Percentiles rank a stretch among this genome's conserved stretches.
phyloP scores from a whole-genome alignment of 2,329 filamentous ascomycete genomes.

The Trichophyton verrucosum region DNA sequence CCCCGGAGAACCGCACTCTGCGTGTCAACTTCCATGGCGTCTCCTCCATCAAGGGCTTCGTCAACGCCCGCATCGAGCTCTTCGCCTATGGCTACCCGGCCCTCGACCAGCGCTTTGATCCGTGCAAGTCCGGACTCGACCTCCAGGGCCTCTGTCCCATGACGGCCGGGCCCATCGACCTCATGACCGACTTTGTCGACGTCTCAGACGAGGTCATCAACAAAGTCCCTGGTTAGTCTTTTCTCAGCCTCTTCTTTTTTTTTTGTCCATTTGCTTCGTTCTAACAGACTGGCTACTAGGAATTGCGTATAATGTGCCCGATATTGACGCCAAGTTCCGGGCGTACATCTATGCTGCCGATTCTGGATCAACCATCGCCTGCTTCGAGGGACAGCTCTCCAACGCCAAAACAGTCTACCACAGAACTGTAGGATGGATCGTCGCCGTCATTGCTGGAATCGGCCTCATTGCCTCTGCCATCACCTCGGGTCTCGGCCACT shows the following conservation, averaged over 20 bases:
- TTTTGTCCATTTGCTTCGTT: no score
- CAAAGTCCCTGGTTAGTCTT: constrained; percentile 51
- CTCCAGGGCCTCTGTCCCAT: constrained; percentile 78
- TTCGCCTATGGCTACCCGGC: constrained; percentile 72
- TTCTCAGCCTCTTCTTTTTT: neutral
- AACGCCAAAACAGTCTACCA: constrained; percentile 90
- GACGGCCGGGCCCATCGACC: constrained; percentile 67
- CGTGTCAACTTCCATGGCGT: constrained; percentile 66
- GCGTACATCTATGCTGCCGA: constrained; percentile 65
- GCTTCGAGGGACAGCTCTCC: constrained; percentile 74
- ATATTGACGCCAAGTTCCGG: constrained; percentile 74
- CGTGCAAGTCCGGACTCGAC: constrained; percentile 50
- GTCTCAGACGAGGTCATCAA: constrained; percentile 46
- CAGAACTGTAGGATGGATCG: constrained; percentile 75
- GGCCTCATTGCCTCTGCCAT: constrained; percentile 75
- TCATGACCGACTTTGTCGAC: constrained; percentile 52
- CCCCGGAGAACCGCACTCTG: constrained; percentile 54
- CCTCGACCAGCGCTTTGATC: constrained; percentile 56
- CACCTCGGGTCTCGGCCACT: constrained; percentile 79
- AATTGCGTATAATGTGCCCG: constrained; percentile 80
- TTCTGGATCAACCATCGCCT: constrained; percentile 57
- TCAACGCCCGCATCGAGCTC: constrained; percentile 63
- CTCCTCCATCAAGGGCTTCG: constrained; percentile 70
- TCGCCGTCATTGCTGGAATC: constrained; percentile 74
- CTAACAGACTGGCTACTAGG: constrained; percentile 25